Base-by-base conservation (phyloP, 192 early-diverging fungal species). In the Coemansia sp. region DNA sequence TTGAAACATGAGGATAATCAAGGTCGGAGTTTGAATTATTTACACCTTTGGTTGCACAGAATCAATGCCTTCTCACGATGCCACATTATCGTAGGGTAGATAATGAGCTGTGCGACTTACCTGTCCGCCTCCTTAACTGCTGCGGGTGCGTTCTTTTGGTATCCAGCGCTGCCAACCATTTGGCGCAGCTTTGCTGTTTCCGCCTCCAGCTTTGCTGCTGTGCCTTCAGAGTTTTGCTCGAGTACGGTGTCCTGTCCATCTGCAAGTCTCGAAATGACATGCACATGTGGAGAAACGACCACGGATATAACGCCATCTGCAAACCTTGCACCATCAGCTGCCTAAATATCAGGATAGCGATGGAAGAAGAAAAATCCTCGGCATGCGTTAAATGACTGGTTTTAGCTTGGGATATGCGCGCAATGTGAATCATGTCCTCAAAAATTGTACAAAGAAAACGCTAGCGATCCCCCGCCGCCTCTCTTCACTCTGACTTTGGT, bases 21-120 rank as follows among this genome's bases (percentile, higher is more conserved):
- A 57, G 50, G 68, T 77, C 75, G 75, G 75, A 77, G 75, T 77
- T 77, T 77, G 68, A 77, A 77, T 57, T 67, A 44, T 30, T 23
- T 57, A 37, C 36, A 33, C 36, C 37, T 44, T n/a, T 64, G 25
- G 10, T 30, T 63, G 41, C 44, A 47, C 6, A 47, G 19, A 22
- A 19, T 44, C 15, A 11, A n/a, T 6, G 19, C 41, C n/a, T n/a
- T n/a, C n/a, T n/a, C n/a, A n/a, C n/a, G n/a, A n/a, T n/a, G n/a
- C n/a, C n/a, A n/a, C n/a, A n/a, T n/a, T n/a, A n/a, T n/a, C n/a
- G n/a, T 40, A 40, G 13, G 37, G 13, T 14, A 14, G 10, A n/a
- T n/a, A n/a, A n/a, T n/a, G n/a, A n/a, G n/a, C n/a, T 2, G 13
- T 47, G 2, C 11, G 22, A 47, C 74, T 68, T 81, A 75, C 78